Conservation (phyloP, 1,284 basidiomycete genomes). For the Malassezia sympodialis region DNA sequence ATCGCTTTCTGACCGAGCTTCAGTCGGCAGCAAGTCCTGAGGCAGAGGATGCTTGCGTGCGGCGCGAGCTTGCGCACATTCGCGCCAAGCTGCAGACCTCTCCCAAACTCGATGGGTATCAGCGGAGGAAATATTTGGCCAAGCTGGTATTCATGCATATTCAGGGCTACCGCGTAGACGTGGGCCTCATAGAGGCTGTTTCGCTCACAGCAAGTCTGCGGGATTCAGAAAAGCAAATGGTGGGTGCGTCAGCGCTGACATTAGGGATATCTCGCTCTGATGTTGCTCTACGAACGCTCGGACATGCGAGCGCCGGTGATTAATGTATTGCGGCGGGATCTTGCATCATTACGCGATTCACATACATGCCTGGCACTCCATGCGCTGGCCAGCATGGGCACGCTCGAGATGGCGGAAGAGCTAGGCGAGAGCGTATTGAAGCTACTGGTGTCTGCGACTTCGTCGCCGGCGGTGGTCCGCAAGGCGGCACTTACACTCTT, state of each 20-base stretch:
- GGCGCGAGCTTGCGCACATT: conserved; percentile 99
- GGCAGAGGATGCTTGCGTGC: conserved; percentile 85
- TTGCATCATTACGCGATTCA: conserved; percentile 87
- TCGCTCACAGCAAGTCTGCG: conserved; percentile 91
- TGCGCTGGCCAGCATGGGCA: conserved; percentile 94
- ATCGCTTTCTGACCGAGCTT: conserved; percentile 93
- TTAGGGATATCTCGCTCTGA: conserved; percentile 92
- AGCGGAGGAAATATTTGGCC: conserved; percentile 84
- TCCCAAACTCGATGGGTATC: conserved; percentile 81
- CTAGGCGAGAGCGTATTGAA: conserved; percentile 86
- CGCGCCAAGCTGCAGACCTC: conserved; percentile 93
- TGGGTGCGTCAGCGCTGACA: conserved; percentile 51
- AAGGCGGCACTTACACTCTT: conserved; percentile 92
- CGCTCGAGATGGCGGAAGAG: conserved; percentile 95
- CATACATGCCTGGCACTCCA: conserved; percentile 94
- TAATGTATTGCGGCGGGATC: conserved; percentile 93
- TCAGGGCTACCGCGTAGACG: conserved; percentile 93
- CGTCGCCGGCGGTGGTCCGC: conserved; percentile 89
- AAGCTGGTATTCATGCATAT: conserved; percentile 99
- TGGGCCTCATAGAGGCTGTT: conserved; percentile 98
- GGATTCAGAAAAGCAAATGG: conserved; percentile 99
- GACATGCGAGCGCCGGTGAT: conserved; percentile 90
- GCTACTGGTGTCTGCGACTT: conserved; percentile 88
- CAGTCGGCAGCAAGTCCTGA: conserved; percentile 59
- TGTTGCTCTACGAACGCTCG: conserved; percentile 93